These are phyloP conservation scores for Candida sakaeoensis DNA, from an alignment of 805 yeast species.

Conservation along the genomic window DNA sequence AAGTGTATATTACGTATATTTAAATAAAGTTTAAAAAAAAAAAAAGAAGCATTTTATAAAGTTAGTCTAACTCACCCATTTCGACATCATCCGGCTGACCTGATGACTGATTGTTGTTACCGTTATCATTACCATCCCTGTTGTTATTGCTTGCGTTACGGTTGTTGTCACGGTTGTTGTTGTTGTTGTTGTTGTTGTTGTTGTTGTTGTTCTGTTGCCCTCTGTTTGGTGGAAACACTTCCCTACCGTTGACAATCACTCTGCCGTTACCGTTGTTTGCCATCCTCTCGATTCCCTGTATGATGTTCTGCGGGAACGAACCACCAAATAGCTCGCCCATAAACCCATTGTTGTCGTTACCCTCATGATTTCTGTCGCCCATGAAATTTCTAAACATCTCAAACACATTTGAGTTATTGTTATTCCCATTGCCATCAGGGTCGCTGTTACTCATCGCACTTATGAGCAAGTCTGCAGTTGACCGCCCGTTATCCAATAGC, in stretches of 20 bases:
- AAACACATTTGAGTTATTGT: slow-evolving; percentile 1
- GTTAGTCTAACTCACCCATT: slow-evolving; percentile 11
- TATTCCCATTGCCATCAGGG: not conserved
- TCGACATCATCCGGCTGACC: slow-evolving; percentile 6
- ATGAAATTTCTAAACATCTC: slow-evolving; percentile 5
- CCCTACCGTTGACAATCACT: slow-evolving; percentile 9
- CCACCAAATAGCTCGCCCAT: slow-evolving; percentile 4
- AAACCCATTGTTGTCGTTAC: not conserved
- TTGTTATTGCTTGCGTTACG: not conserved
- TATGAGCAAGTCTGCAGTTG: not conserved
- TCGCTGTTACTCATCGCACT: not conserved
- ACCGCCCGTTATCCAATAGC: too few relatives aligned
- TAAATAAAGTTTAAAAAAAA: too few relatives aligned
- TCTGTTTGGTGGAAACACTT: not conserved
- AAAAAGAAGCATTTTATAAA: not conserved
- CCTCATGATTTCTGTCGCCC: not conserved
- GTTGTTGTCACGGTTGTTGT: not conserved
- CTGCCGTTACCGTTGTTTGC: slow-evolving; percentile 6
- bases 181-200: too few relatives aligned
- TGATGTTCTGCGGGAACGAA: slow-evolving; percentile 1
- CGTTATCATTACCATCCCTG: not conserved
- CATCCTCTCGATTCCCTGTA: slow-evolving; percentile 7
- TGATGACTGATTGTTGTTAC: not conserved
- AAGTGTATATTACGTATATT: slow-evolving; percentile 5
- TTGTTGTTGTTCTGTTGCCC: too few relatives aligned